phyloP scores from a whole-genome alignment of 2,329 filamentous ascomycete genomes.

The Mycosphaerella sp. region DNA sequence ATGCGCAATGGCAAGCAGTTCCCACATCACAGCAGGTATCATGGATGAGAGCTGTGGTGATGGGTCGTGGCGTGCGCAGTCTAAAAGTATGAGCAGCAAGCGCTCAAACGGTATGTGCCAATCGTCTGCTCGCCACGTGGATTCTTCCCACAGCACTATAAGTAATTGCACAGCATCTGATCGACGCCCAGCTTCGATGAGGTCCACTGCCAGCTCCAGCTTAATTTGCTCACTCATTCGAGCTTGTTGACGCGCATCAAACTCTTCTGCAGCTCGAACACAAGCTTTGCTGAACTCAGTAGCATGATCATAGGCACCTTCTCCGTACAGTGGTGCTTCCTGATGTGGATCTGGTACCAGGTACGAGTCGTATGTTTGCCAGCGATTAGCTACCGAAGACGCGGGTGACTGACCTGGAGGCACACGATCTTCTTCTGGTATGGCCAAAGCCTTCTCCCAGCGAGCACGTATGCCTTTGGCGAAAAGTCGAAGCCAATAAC shows the following conservation, averaged over 20 bases:
- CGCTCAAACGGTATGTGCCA: constrained; percentile 54
- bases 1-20: constrained; percentile 38
- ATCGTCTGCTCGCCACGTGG: constrained; percentile 54
- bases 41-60: constrained; percentile 40
- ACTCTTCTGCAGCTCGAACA: constrained; percentile 45
- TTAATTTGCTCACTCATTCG: constrained; percentile 51
- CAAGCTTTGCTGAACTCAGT: constrained; percentile 46
- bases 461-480: constrained; percentile 48
- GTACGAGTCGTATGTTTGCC: constrained; percentile 54
- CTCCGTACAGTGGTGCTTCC: constrained; percentile 45
- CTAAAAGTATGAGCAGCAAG: constrained; percentile 49
- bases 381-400: constrained; percentile 49
- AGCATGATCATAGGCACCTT: constrained; percentile 47
- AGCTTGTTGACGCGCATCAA: constrained; percentile 47
- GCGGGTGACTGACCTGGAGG: constrained; percentile 52
- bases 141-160: constrained; percentile 49
- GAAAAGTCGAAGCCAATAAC: constrained; percentile 55
- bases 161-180: constrained; percentile 48
- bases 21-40: constrained; percentile 52
- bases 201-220: constrained; percentile 51
- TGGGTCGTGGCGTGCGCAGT: constrained; percentile 41
- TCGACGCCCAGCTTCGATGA: constrained; percentile 47
- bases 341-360: constrained; percentile 54
- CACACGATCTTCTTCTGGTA: constrained; percentile 54
- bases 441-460: constrained; percentile 47